Percentiles rank a stretch among this genome's conserved stretches.
These are phyloP conservation scores for Ganoderma leucocontextum DNA, from an alignment of 1,284 basidiomycete species.

Conservation along the genomic window DNA sequence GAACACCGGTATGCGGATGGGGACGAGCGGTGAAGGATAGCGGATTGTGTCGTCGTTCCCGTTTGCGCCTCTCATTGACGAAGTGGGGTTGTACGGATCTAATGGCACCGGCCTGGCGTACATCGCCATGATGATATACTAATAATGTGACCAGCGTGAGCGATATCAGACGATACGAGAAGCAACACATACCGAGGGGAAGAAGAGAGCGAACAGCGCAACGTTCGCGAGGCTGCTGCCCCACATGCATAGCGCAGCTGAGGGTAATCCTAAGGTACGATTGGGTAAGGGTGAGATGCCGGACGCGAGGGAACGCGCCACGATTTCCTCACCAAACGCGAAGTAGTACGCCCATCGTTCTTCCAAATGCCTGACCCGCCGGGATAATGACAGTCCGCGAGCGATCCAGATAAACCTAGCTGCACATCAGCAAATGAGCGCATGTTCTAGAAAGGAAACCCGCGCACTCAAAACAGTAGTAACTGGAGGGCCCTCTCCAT, in stretches of 20 bases:
- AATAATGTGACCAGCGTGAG: background rate
- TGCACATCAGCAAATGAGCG: conserved; percentile 1
- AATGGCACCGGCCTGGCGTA: conserved; percentile 69
- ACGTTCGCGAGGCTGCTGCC: conserved; percentile 78
- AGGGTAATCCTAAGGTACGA: conserved; percentile 60
- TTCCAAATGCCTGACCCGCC: conserved; percentile 77
- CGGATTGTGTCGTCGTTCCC: conserved; percentile 52
- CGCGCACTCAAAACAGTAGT: conserved; percentile 88
- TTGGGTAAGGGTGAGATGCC: background rate
- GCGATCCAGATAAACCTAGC: conserved; percentile 81
- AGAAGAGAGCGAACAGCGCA: conserved; percentile 80
- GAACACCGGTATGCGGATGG: conserved; percentile 81
- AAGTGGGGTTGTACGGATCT: conserved; percentile 74
- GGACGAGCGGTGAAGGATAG: conserved; percentile 77
- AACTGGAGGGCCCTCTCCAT: conserved; percentile 52
- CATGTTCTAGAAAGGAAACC: background rate
- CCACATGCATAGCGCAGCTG: conserved; percentile 73
- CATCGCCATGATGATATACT: conserved; percentile 85
- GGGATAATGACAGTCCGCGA: conserved; percentile 70
- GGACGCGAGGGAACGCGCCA: background rate
- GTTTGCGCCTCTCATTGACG: conserved; percentile 36
- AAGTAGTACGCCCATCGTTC: conserved; percentile 89
- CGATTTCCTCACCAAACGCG: conserved; percentile 68
- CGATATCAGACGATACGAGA: too few species aligned
- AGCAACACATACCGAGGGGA: conserved; percentile 65